Evolutionary conservation across 192 early-diverging fungal genomes (phyloP).

Genomic region (Umbelopsis sp.): DNA sequence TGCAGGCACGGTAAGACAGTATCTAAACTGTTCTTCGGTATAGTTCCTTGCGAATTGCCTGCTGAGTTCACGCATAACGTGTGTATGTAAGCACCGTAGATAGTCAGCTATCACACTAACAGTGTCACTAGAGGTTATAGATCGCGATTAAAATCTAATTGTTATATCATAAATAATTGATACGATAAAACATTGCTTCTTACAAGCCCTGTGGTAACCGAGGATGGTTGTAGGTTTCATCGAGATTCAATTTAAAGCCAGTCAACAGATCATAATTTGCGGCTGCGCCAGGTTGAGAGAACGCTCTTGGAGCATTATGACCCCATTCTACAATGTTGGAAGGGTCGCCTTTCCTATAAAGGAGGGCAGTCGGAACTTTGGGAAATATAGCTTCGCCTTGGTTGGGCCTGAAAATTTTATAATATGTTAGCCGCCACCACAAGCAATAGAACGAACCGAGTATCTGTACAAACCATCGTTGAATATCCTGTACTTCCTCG

Average conservation of each 20-base stretch:
- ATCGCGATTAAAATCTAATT: background rate
- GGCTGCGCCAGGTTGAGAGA: constrained; percentile 35
- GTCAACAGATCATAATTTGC: constrained; percentile 35
- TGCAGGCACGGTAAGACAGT: constrained; percentile 55
- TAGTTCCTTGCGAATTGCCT: constrained; percentile 46
- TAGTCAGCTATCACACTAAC: constrained; percentile 45
- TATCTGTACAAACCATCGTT: constrained; percentile 42
- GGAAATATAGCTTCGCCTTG: constrained; percentile 41
- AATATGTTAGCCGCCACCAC: background rate
- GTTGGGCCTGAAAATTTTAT: constrained; percentile 36
- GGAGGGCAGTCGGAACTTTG: constrained; percentile 42
- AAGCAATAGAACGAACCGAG: background rate
- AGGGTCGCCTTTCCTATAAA: constrained; percentile 42
- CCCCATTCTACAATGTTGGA: constrained; percentile 47
- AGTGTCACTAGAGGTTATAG: constrained; percentile 8
- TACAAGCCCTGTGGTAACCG: constrained; percentile 36
- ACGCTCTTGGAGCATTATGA: constrained; percentile 35
- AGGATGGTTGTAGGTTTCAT: constrained; percentile 31
- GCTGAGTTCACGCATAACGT: constrained; percentile 43
- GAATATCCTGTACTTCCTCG: constrained; percentile 46
- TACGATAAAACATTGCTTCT: background rate
- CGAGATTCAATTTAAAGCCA: constrained; percentile 43
- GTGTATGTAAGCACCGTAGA: constrained; percentile 34
- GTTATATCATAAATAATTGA: background rate
- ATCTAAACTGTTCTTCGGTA: constrained; percentile 40